These are phyloP conservation scores for Eragrostis tef DNA, from an alignment of 202 grass and related monocot genomes.

Conservation along the genomic window DNA sequence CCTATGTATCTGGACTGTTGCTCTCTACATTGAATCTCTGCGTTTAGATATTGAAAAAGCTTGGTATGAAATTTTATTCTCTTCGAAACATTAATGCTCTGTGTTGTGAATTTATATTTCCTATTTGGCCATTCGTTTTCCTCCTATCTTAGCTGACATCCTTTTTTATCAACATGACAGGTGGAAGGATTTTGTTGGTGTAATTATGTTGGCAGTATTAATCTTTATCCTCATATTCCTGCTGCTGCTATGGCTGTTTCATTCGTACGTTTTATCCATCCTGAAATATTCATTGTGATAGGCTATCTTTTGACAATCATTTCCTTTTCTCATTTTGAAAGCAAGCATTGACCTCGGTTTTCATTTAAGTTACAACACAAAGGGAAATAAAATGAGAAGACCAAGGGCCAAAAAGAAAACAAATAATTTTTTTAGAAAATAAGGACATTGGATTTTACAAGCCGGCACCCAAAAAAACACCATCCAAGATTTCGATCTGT, in stretches of 20 bases:
- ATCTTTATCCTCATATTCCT: conserved; percentile 90
- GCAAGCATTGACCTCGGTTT: not conserved
- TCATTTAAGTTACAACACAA: not conserved
- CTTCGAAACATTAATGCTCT: conserved; percentile 25
- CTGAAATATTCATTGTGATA: not conserved
- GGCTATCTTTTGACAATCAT: not conserved
- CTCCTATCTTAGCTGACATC: conserved; percentile 25
- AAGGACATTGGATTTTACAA: not conserved
- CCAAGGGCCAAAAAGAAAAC: not conserved
- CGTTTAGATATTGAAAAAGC: conserved; percentile 56
- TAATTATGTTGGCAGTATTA: conserved; percentile 70
- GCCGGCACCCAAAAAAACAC: not conserved
- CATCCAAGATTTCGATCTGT: not conserved
- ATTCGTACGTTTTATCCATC: conserved; percentile 62
- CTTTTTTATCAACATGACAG: conserved; percentile 53
- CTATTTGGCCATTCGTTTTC: conserved; percentile 28
- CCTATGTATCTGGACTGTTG: conserved; percentile 76
- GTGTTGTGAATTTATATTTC: conserved; percentile 42
- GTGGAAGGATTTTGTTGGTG: conserved; percentile 91
- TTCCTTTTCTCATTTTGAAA: not conserved
- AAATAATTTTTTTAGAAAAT: not conserved
- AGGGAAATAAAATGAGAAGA: not conserved
- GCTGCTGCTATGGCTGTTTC: conserved; percentile 67
- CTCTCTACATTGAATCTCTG: conserved; percentile 75
- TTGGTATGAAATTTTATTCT: conserved; percentile 66